Evolutionary conservation across 345 rosid species (phyloP).

Genomic region (Bruguiera gymnorhiza): DNA sequence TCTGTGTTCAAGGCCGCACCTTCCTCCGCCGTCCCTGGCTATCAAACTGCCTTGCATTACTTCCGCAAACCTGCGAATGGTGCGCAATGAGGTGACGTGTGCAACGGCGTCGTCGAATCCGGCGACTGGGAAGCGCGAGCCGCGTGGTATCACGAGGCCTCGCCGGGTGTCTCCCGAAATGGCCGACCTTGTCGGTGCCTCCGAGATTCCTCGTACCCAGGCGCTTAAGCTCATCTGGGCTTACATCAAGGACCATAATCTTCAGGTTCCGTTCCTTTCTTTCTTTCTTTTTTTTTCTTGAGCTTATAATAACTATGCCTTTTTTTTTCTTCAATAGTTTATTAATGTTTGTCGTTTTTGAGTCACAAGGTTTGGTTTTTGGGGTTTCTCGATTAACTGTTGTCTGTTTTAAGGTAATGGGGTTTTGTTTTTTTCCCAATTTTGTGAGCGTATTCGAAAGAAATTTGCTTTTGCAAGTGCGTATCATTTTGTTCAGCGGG

Average conservation of each 20-base stretch:
- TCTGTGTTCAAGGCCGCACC: neutral
- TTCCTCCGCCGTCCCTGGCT: neutral
- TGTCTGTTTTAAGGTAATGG: no score
- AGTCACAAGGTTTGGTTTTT: no score
- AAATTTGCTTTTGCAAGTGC: no score
- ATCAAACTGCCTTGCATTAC: neutral
- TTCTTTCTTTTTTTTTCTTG: no score
- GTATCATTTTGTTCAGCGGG: no score
- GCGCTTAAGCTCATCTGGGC: slow-evolving; percentile 88
- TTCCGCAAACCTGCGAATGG: slow-evolving; percentile 25
- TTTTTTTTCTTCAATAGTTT: no score
- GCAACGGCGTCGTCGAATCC: slow-evolving; percentile 59
- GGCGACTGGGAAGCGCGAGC: slow-evolving; percentile 48
- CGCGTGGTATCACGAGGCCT: slow-evolving; percentile 87
- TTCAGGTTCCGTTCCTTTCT: slow-evolving; percentile 51
- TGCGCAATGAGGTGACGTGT: slow-evolving; percentile 35
- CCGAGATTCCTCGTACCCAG: slow-evolving; percentile 88
- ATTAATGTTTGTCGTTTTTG: no score
- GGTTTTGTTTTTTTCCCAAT: no score
- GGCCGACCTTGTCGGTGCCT: slow-evolving; percentile 74
- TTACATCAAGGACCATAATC: slow-evolving; percentile 74
- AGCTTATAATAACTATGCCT: no score
- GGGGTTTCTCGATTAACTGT: no score
- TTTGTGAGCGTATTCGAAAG: no score
- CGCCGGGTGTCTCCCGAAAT: slow-evolving; percentile 81